Evolutionary conservation across 306 rosid genomes (phyloP).

Genomic region (Erythrophleum fordii): DNA sequence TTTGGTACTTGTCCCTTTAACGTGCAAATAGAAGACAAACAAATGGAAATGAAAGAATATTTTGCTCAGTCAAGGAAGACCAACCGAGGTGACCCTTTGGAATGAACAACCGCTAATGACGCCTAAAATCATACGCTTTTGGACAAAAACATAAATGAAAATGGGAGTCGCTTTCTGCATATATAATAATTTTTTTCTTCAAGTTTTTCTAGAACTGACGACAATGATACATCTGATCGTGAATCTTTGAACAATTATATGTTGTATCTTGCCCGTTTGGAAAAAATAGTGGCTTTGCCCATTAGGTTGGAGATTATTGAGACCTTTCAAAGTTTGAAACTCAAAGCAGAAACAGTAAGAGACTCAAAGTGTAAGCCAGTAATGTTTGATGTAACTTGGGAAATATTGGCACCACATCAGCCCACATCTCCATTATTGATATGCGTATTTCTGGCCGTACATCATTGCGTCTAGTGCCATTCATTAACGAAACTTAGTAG

Average conservation of each 20-base stretch:
- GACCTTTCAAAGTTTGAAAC: constrained; percentile 30
- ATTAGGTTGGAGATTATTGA: constrained; percentile 33
- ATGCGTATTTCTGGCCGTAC: neutral
- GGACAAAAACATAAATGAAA: constrained; percentile 26
- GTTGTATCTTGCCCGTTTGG: constrained; percentile 30
- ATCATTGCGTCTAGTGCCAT: neutral
- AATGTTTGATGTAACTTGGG: constrained; percentile 17
- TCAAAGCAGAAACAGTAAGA: constrained; percentile 7
- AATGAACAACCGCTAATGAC: constrained; percentile 15
- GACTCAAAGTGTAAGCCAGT: constrained; percentile 5
- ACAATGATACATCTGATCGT: constrained; percentile 25
- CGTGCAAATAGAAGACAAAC: neutral
- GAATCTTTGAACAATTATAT: constrained; percentile 15
- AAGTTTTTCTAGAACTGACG: neutral
- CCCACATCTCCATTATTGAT: constrained; percentile 22
- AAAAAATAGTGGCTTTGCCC: constrained; percentile 11
- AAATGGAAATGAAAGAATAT: neutral
- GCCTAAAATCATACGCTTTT: constrained; percentile 34
- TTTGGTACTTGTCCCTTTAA: constrained; percentile 31
- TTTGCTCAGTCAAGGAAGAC: constrained; percentile 38
- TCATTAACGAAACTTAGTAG: no score
- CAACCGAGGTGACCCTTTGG: constrained; percentile 4
- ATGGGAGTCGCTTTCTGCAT: constrained; percentile 35
- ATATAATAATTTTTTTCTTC: neutral
- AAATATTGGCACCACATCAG: neutral